phyloP scores from a whole-genome alignment of 495 filamentous ascomycete genomes.

The Neurospora sp. region DNA sequence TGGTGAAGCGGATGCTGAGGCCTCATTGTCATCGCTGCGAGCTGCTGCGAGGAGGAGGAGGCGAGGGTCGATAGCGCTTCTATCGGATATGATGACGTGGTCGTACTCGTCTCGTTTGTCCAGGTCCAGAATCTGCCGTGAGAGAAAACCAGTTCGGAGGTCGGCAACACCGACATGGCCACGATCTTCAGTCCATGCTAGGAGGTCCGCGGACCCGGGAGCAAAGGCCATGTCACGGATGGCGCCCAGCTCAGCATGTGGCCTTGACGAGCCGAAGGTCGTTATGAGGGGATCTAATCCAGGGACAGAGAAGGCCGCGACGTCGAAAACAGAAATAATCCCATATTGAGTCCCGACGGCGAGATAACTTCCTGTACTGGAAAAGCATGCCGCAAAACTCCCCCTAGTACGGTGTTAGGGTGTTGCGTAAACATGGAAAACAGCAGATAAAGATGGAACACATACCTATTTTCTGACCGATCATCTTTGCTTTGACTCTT shows the following conservation, averaged over 20 bases:
- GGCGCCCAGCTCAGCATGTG: constrained; percentile 56
- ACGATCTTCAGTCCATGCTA: constrained; percentile 88
- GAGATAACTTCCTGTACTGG: constrained; percentile 38
- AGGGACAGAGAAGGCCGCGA: constrained; percentile 23
- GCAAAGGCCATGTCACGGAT: constrained; percentile 87
- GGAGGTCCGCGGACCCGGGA: constrained; percentile 79
- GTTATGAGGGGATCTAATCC: constrained; percentile 31
- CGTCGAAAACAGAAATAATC: constrained; percentile 43
- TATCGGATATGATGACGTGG: constrained; percentile 33
- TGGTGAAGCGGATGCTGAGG: background rate
- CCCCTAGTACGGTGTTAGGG: constrained; percentile 26
- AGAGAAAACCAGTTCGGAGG: constrained; percentile 62
- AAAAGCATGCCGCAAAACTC: constrained; percentile 47
- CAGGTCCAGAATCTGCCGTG: constrained; percentile 63
- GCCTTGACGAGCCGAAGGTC: constrained; percentile 46
- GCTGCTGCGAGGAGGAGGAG: constrained; percentile 14
- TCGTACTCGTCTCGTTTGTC: constrained; percentile 49
- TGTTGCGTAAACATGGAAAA: background rate
- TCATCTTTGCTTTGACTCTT: constrained; percentile 39
- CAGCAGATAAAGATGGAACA: background rate
- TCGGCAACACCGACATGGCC: constrained; percentile 79
- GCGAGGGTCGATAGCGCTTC: constrained; percentile 39
- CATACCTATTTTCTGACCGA: constrained; percentile 27
- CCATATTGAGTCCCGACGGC: constrained; percentile 50
- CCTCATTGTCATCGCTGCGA: background rate